These are phyloP conservation scores for Schwanniomyces vanrijiae DNA, from an alignment of 805 yeast species.

Conservation along the genomic window DNA sequence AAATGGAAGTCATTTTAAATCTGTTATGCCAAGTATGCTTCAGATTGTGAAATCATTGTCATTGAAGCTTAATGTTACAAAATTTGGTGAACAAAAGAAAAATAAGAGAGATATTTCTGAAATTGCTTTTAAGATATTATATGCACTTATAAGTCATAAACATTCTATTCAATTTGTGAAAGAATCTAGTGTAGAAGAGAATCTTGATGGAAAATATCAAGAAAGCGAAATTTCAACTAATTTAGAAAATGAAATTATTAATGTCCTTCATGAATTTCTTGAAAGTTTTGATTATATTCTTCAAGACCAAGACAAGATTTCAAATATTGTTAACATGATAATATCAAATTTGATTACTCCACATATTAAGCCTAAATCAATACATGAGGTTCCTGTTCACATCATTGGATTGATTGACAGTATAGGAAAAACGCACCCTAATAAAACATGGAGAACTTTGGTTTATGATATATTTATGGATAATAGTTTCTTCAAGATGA, in stretches of 20 bases:
- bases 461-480: conserved; percentile 69
- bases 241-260: conserved; percentile 45
- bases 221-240: conserved; percentile 12
- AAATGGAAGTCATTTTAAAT: conserved; percentile 47
- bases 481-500: conserved; percentile 48
- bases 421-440: conserved; percentile 32
- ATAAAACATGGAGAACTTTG: conserved; percentile 62
- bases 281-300: conserved; percentile 40
- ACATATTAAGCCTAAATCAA: conserved; percentile 44
- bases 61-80: conserved; percentile 54
- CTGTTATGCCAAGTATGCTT: conserved; percentile 53
- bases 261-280: conserved; percentile 31
- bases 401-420: conserved; percentile 46
- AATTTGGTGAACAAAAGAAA: conserved; percentile 61
- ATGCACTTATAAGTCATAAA: conserved; percentile 11
- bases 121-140: conserved; percentile 31
- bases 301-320: conserved; percentile 62
- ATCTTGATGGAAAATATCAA: conserved; percentile 7
- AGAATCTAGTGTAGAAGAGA: conserved; percentile 4
- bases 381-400: conserved; percentile 36
- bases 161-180: not conserved
- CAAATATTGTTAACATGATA: conserved; percentile 49
- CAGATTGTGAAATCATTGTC: conserved; percentile 53
- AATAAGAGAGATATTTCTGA: conserved; percentile 56
- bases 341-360: conserved; percentile 56